Evolutionary conservation across 441 rosid genomes (phyloP).

Genomic region (Mallotus japonicus): DNA sequence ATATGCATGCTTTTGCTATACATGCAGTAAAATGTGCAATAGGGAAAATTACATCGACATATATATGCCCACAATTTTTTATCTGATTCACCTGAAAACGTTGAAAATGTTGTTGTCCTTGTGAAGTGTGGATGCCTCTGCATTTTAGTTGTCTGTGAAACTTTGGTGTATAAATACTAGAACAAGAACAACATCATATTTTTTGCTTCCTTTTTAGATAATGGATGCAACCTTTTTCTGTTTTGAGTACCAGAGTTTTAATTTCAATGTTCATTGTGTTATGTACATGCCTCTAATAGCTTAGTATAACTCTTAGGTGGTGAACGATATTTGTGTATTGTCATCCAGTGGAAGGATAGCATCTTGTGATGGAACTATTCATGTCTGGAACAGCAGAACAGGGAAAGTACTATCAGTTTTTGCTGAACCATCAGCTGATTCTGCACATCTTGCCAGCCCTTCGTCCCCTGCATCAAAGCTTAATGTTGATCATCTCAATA

Average conservation of each 20-base stretch:
- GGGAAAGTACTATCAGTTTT: conserved; percentile 71
- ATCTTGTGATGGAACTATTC: conserved; percentile 94
- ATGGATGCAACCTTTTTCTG: neutral
- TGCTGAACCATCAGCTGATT: conserved; percentile 64
- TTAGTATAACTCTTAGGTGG: conserved; percentile 56
- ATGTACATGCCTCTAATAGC: conserved; percentile 30
- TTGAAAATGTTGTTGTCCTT: neutral
- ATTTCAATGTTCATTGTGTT: neutral
- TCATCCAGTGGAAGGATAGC: conserved; percentile 79
- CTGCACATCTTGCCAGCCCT: conserved; percentile 44
- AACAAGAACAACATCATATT: neutral
- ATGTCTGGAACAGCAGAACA: conserved; percentile 84
- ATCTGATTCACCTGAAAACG: neutral
- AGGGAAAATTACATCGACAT: neutral
- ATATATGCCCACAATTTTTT: neutral
- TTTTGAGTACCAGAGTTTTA: neutral
- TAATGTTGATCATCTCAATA: conserved; percentile 47
- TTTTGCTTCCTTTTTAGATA: neutral
- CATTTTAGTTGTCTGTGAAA: neutral
- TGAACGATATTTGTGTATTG: conserved; percentile 73
- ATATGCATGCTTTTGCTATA: neutral
- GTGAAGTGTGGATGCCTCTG: neutral
- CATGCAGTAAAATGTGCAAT: neutral
- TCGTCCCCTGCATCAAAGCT: conserved; percentile 44
- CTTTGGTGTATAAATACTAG: neutral